Base-by-base conservation (phyloP, 2,329 filamentous ascomycete species). In the Penicillium sp. region DNA sequence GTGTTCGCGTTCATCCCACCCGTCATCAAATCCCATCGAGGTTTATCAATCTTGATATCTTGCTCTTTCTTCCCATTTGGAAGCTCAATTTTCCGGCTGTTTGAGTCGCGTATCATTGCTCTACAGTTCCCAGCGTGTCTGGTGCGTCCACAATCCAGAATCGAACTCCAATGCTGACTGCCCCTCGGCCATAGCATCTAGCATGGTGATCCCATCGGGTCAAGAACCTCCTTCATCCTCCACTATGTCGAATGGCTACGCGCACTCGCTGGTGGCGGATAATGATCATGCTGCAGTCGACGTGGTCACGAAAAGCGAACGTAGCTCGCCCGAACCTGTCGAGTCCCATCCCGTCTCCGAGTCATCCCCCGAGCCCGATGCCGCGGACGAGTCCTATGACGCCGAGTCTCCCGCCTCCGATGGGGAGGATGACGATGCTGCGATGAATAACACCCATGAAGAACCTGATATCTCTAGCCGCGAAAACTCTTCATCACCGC, bases 311-410 rank as follows among this genome's bases (percentile, higher is more conserved):
- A 71, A 76, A 51, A 85, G 78, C 68, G 86, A 88, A 56, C 87
- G 81, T 74, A 86, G 89, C 55, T 75, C 85, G 45, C 89, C 86
- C 57, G 85, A 94, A 58, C 73, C 79, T 54, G 77, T 79, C 60
- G 79, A 84, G 57, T 65, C 72, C 50, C 68, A 71, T 57, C 70
- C 69, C 62, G 75, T 72, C 51, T 70, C 72, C 57, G 71, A 75
- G 57, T 71, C 70, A 56, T 63, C 60, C 47, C 62, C 69, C 58
- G 65, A 61, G 23, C 59, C 63, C 45, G 62, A 69, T 47, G 59
- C 57, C 41, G 62, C 58, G 18, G 65, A 69, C 43, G 65, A 66
- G 37, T 67, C 65, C 31, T 65, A 64, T 43, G 59, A 67, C 47
- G 60, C 55, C 36, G 62, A 59, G 39, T 67, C 60, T 40, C 57